Conservation (phyloP, 1,284 basidiomycete species). For the Cryptococcus sp. region DNA sequence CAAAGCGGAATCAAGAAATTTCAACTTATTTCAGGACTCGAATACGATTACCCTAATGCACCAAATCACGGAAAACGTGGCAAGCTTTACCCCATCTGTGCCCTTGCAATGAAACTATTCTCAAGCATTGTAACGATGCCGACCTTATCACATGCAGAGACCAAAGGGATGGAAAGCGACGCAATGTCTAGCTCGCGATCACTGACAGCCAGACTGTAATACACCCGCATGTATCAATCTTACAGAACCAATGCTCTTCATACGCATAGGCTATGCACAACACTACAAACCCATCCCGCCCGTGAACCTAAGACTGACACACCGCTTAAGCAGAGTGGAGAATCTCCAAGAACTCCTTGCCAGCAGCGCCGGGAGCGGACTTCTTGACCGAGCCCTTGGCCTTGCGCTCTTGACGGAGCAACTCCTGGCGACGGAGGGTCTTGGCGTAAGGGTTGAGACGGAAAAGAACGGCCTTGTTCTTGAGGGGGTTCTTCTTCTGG, state of each 20-base stretch:
- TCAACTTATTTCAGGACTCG: too few species aligned
- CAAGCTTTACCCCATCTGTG: too few species aligned
- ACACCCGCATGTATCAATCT: neutral
- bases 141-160: too few species aligned
- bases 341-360: constrained; percentile 82
- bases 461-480: constrained; percentile 96
- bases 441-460: constrained; percentile 99
- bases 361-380: constrained; percentile 60
- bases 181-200: too few species aligned
- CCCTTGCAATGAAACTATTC: too few species aligned
- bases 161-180: too few species aligned
- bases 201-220: too few species aligned
- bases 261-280: constrained; percentile 8
- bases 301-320: neutral
- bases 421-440: constrained; percentile 82
- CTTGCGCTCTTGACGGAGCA: constrained; percentile 56
- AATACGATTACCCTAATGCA: too few species aligned
- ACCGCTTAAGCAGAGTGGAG: constrained; percentile 77
- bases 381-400: constrained; percentile 53
- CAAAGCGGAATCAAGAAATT: too few species aligned
- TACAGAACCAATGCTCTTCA: neutral
- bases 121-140: too few species aligned
- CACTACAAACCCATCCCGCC: constrained; percentile 11
- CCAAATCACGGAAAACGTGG: neutral
- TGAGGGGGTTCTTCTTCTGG: constrained; percentile 98